Evolutionary conservation across 129 eudicot genomes (phyloP).

Genomic region (Ambrosia artemisiifolia): DNA sequence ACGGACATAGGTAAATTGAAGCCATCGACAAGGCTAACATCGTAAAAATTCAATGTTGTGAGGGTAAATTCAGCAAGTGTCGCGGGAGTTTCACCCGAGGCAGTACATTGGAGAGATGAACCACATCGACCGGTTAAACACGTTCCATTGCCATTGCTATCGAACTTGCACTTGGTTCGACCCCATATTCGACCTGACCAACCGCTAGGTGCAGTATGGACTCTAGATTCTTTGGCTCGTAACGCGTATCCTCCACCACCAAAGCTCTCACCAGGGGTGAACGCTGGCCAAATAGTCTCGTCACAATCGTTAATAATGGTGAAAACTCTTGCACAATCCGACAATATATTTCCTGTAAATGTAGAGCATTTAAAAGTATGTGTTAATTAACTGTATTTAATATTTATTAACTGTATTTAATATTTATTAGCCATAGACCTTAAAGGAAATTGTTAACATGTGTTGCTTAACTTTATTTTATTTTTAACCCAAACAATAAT

Average conservation of each 20-base stretch:
- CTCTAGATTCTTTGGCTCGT: slow-evolving; percentile 44
- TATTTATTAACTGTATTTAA: too few relatives aligned
- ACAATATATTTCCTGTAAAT: slow-evolving; percentile 34
- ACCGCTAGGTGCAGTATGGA: slow-evolving; percentile 39
- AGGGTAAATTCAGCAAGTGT: slow-evolving; percentile 68
- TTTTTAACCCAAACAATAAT: too few relatives aligned
- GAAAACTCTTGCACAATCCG: slow-evolving; percentile 48
- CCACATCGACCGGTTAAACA: slow-evolving; percentile 65
- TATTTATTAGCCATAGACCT: too few relatives aligned
- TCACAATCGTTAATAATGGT: slow-evolving; percentile 53
- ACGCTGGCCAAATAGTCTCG: slow-evolving; percentile 70
- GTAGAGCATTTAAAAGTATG: background rate
- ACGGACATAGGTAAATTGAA: slow-evolving; percentile 56
- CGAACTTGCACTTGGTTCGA: slow-evolving; percentile 63
- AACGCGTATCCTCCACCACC: slow-evolving; percentile 53
- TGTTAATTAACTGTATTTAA: too few relatives aligned
- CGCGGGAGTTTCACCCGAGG: slow-evolving; percentile 61
- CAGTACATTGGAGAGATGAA: slow-evolving; percentile 50
- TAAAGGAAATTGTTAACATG: too few relatives aligned
- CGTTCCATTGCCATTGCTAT: slow-evolving; percentile 44
- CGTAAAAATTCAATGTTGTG: slow-evolving; percentile 43
- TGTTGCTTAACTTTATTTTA: too few relatives aligned
- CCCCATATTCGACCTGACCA: slow-evolving; percentile 82
- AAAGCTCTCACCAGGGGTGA: slow-evolving; percentile 60
- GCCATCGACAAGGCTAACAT: slow-evolving; percentile 73